Evolutionary conservation across 1,139 yeast genomes (phyloP), one percentile per base, ranked within the genome.

Genomic region (Magnusiomyces paraingens): DNA sequence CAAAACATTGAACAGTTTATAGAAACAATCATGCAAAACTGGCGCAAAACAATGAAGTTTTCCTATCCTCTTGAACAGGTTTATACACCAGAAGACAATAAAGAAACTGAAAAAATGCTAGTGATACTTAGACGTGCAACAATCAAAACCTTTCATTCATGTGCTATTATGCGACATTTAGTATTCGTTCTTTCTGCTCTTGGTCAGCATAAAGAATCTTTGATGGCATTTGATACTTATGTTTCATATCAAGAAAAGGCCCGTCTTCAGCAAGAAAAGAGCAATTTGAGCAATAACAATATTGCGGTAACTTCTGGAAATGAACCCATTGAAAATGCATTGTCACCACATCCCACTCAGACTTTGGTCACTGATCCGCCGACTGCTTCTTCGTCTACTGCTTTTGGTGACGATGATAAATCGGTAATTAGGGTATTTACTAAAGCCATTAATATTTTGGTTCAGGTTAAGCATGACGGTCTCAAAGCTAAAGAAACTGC

Each of bases 91-190:
- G 55, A 49, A 29, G 57, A 59, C 52, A 49, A 57, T 8, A 48
- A 58, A 5, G 54, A 61, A 14, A 56, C 68, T 0, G 40, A 56
- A 11, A 52, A 55, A 3, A 58, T 69, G 11, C 60, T 62, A 8
- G 61, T 58, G 1, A 52, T 68, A 1, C 57, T 76, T 8, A 70
- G 69, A 39, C 62, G 64, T 20, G 76, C 76, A 1, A 66, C 77
- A n/a, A 61, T 68, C 14, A 69, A 71, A 52, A 77, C 83, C 0
- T 80, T 78, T 59, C 82, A 80, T 58, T 79, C 81, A 35, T 70
- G 74, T 6, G 61, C 65, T 10, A 64, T 76, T 15, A 68, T 76
- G 71, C 71, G 77, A 46, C 64, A 71, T 39, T 67, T 72, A 62
- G 57, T 70, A 21, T 62, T 62, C 58, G 69, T 67, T 1, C 66